Evolutionary conservation across 257 asterid genomes (phyloP).

Genomic region (Thymus mandschuricus): DNA sequence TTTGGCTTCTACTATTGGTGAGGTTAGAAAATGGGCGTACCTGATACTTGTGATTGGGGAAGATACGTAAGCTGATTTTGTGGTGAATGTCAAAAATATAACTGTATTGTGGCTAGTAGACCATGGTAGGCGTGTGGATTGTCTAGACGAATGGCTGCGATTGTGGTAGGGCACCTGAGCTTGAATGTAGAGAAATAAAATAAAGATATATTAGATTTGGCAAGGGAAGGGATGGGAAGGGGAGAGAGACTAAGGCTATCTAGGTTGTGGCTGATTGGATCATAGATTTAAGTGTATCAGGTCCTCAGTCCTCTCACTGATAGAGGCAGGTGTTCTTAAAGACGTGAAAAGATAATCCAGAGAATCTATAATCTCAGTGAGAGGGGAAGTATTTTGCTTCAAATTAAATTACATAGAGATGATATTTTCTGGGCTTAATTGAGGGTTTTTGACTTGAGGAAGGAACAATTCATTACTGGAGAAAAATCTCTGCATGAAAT

Average conservation of each 20-base stretch:
- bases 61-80: neutral
- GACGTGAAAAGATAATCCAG: too few relatives aligned
- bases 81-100: neutral
- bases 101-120: neutral
- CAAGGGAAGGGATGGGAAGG: neutral
- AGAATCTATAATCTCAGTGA: neutral
- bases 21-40: neutral
- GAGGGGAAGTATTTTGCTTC: too few relatives aligned
- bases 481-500: too few relatives aligned
- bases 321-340: too few relatives aligned
- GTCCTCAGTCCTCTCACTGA: neutral
- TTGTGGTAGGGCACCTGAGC: neutral
- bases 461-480: too few relatives aligned
- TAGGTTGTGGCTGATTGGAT: neutral
- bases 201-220: neutral
- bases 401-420: too few relatives aligned
- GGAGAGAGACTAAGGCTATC: neutral
- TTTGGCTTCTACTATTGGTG: too few relatives aligned
- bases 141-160: neutral
- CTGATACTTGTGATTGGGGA: neutral
- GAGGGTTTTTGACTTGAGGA: too few relatives aligned
- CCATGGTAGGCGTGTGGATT: neutral
- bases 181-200: too few relatives aligned
- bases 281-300: neutral
- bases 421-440: too few relatives aligned